These are phyloP conservation scores for Melastoma candidum DNA, from an alignment of 441 rosid species.

Conservation along the genomic window DNA sequence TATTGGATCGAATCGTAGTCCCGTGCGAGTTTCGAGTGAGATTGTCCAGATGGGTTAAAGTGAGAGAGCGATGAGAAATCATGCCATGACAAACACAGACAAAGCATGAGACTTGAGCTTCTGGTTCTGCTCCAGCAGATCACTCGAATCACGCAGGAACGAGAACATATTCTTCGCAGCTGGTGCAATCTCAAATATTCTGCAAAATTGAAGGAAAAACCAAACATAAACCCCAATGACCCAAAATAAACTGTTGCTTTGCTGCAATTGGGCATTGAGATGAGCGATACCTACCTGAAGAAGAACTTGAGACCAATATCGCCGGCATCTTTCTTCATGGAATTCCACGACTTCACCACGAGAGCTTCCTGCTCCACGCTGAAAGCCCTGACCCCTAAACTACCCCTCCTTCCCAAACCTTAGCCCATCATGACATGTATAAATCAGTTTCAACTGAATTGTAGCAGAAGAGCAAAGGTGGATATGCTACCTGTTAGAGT, in stretches of 20 bases:
- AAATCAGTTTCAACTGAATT: neutral
- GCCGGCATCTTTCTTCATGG: slow-evolving; percentile 40
- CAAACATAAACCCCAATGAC: neutral
- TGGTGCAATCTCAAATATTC: slow-evolving; percentile 82
- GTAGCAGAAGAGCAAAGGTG: neutral
- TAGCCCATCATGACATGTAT: neutral
- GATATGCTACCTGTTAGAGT: slow-evolving; percentile 14
- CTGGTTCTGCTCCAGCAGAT: slow-evolving; percentile 52
- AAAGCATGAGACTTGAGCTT: slow-evolving; percentile 79
- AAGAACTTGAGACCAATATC: slow-evolving; percentile 39
- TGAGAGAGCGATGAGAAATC: neutral
- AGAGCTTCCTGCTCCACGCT: slow-evolving; percentile 42
- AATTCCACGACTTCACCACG: slow-evolving; percentile 43
- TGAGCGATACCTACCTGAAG: slow-evolving; percentile 13
- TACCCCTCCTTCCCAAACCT: slow-evolving; percentile 21
- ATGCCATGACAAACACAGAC: slow-evolving; percentile 78
- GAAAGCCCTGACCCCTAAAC: slow-evolving; percentile 29
- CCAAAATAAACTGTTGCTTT: too few species aligned
- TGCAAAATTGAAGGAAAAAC: slow-evolving; percentile 9
- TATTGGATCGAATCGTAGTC: neutral
- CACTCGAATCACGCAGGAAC: slow-evolving; percentile 54
- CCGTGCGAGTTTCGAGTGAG: neutral
- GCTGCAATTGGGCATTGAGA: neutral
- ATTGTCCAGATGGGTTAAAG: neutral
- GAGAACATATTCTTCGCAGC: slow-evolving; percentile 68